Percentiles rank a stretch among this genome's conserved stretches.
phyloP scores from a whole-genome alignment of 176 grass and related monocot genomes.

The Phragmites australis region DNA sequence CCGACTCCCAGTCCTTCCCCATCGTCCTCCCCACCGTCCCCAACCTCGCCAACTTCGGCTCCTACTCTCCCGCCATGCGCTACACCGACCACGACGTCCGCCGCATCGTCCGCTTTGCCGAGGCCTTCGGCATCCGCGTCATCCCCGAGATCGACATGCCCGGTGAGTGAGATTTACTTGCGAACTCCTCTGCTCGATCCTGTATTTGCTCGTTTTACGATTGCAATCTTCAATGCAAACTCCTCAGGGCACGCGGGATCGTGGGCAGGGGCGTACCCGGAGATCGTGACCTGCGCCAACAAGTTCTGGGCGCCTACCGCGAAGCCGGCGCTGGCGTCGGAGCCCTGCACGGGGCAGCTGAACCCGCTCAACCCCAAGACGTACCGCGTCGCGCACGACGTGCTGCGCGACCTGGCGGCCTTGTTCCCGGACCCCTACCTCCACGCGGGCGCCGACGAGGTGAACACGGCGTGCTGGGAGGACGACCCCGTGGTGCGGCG shows the following conservation, averaged over 20 bases:
- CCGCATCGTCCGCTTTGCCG: constrained; percentile 63
- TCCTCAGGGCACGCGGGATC: constrained; percentile 75
- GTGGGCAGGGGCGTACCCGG: constrained; percentile 83
- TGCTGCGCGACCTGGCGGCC: constrained; percentile 61
- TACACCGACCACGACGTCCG: constrained; percentile 70
- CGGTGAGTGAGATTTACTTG: constrained; percentile 39
- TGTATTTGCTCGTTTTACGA: not conserved
- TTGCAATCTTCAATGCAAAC: not conserved
- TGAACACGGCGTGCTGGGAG: constrained; percentile 95
- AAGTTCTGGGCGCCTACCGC: constrained; percentile 74
- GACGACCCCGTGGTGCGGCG: constrained; percentile 52
- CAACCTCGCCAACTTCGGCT: constrained; percentile 57
- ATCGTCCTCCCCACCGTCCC: constrained; percentile 77
- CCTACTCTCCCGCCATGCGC: constrained; percentile 68
- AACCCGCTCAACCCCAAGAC: constrained; percentile 83
- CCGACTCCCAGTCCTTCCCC: constrained; percentile 90
- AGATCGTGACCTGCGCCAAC: constrained; percentile 88
- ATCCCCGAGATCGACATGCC: constrained; percentile 95
- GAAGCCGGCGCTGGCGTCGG: constrained; percentile 62
- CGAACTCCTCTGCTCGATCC: not conserved
- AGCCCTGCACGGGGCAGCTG: constrained; percentile 85
- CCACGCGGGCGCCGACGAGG: constrained; percentile 85
- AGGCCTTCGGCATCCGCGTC: constrained; percentile 67
- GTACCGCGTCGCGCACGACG: constrained; percentile 72
- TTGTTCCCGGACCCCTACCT: constrained; percentile 75